A percentile compares a stretch with the other conserved stretches of the same genome.
Evolutionary conservation across 108 stramenopile genomes (phyloP).

Genomic region (Fistulifera pelliculosa): DNA sequence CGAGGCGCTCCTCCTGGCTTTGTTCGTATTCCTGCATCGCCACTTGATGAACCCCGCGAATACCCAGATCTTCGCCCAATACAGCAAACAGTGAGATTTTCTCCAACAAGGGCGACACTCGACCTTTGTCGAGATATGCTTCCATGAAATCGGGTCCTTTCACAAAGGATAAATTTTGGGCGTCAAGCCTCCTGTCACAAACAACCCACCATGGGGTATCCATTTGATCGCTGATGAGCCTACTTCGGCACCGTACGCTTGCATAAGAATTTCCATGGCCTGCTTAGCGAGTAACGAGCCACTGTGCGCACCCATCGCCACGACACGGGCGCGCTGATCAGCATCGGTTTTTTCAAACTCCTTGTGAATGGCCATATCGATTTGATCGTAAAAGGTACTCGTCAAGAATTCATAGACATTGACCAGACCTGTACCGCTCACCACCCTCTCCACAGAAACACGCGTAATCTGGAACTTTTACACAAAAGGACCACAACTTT

Average conservation of each 20-base stretch:
- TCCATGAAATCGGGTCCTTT: conserved; percentile 81
- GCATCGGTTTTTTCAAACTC: conserved; percentile 47
- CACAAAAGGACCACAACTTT: conserved; percentile 61
- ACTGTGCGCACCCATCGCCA: conserved; percentile 33
- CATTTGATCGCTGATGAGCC: conserved; percentile 84
- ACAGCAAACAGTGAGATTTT: conserved; percentile 85
- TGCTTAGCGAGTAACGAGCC: conserved; percentile 36
- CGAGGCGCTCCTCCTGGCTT: not conserved
- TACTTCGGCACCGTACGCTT: conserved; percentile 87
- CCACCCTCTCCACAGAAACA: conserved; percentile 92
- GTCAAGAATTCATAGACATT: conserved; percentile 94
- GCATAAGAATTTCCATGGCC: conserved; percentile 54
- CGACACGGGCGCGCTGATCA: conserved; percentile 61
- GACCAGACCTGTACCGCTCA: conserved; percentile 88
- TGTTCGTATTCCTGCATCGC: conserved; percentile 14
- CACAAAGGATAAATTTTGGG: conserved; percentile 88
- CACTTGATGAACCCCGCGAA: conserved; percentile 72
- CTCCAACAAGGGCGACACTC: conserved; percentile 59
- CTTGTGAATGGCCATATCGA: conserved; percentile 53
- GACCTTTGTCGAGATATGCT: conserved; percentile 89
- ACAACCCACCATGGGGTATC: conserved; percentile 92
- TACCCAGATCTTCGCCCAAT: conserved; percentile 87
- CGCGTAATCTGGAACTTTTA: conserved; percentile 55
- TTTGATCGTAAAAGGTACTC: conserved; percentile 58
- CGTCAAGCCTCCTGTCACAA: conserved; percentile 91